Evolutionary conservation across 148 eudicot genomes (phyloP), one percentile per base, ranked within the genome.

Genomic region (Persicaria tinctoria): DNA sequence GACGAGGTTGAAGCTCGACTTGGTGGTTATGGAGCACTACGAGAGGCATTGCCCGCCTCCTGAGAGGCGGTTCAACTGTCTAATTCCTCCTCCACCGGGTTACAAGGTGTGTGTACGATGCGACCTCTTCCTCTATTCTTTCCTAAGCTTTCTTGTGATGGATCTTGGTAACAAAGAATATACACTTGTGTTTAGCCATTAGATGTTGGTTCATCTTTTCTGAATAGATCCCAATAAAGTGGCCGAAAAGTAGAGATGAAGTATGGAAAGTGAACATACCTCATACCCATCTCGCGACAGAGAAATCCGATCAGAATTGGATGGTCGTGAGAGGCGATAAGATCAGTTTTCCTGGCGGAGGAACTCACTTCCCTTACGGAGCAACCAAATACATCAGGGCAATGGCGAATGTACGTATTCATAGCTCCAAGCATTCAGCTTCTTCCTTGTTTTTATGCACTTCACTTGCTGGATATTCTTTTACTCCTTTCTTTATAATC

Each of bases 281-380:
- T 78, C 87, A 85, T 62, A 85, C 87, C 64, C 87, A 85, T 64
- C 85, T 85, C 10, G 87, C 87, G 20, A 83, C 85, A 9, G 87
- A 85, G 76, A 85, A 85, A 74, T 85, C 87, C 45, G 87, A 85
- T 59, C 87, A 85, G 51, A 83, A 85, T 53, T 85, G 87, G 87
- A 85, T 85, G 87, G 76, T 80, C 51, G 87, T 82, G 8, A 70
- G 83, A 74, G 87, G 85, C 4, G 87, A 85, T 27, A 85, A 80
- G 84, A 85, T 85, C 53, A 76, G 73, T 9, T 85, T 85, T 53
- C 87, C 87, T 0, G 87, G 87, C 13, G 87, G 87, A 78, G 87
- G 87, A 82, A 85, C 87, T 12, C 87, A 85, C 70, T 85, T 85
- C 57, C 87, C 82, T 13, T 80, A 85, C 53, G 87, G 85, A 48